Evolutionary conservation across 306 rosid species (phyloP), one percentile per base, ranked within the genome.

Genomic region (Phaseolus lunatus): DNA sequence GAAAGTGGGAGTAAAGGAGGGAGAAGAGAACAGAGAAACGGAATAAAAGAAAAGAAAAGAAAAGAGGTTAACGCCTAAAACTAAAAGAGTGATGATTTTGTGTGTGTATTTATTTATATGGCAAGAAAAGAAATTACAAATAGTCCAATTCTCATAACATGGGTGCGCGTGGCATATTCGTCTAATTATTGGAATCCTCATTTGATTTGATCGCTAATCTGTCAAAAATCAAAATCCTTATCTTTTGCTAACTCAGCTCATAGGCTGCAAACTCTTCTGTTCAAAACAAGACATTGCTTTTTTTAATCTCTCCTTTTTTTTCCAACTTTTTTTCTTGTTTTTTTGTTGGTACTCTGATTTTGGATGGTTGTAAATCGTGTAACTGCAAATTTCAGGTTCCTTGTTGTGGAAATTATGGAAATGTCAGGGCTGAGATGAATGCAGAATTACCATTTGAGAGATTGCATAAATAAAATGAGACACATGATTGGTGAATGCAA

Each of bases 131-230:
- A 18, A 63, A 57, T 13, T 15, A 13, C 39, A 26, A 24, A 5
- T 54, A 22, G 31, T 52, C 12, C 12, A 57, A 11, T 57, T 23
- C 18, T 24, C n/a, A 29, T 15, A 7, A 15, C 37, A 37, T 39
- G 9, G n/a, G n/a, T 56, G 59, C 3, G 20, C 19, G 8, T 54
- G 29, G 90, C 91, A 89, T 35, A 74, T 80, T 76, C 76, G 31
- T 57, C 87, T 87, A 80, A 92, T 83, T 81, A 77, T 65, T 45
- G 53, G 26, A 16, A 37, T 37, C 41, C 41, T 39, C 12, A 2
- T 39, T 39, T 63, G 45, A 80, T 58, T 73, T 75, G 52, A 62
- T 67, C 48, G 23, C 26, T 61, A 64, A 70, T 65, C 65, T 63
- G 19, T 56, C 19, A 70, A 76, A 81, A 73, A 37, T 41, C 15